Evolutionary conservation across 2,329 filamentous ascomycete species (phyloP).

Genomic region (Alternaria brassicicola): DNA sequence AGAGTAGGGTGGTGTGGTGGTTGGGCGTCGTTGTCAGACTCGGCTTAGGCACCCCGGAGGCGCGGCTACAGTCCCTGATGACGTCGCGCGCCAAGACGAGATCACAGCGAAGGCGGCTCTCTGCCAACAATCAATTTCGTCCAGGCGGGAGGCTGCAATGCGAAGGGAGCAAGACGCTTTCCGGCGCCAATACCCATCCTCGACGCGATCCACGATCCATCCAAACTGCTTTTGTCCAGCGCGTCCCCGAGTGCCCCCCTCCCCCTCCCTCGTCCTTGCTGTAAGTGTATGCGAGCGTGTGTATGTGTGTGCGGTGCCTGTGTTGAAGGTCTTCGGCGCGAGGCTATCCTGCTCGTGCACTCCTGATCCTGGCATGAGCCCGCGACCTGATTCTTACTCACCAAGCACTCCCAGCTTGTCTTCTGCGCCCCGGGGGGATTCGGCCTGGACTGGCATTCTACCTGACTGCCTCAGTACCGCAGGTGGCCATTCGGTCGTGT

Average conservation of each 20-base stretch:
- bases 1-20: neutral
- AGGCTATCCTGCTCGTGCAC: slow-evolving; percentile 12
- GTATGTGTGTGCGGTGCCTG: no score
- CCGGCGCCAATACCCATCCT: slow-evolving; percentile 2
- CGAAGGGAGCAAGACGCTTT: slow-evolving; percentile 8
- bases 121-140: slow-evolving; percentile 18
- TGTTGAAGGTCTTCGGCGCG: neutral
- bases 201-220: slow-evolving; percentile 3
- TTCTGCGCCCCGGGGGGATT: slow-evolving; percentile 3
- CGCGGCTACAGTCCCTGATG: slow-evolving; percentile 16
- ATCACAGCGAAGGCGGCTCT: slow-evolving; percentile 1
- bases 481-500: neutral
- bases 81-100: slow-evolving; percentile 13
- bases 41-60: slow-evolving; percentile 2
- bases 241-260: neutral
- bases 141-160: slow-evolving; percentile 6
- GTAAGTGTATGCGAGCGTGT: slow-evolving; percentile 7
- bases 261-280: neutral
- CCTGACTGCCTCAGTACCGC: slow-evolving; percentile 1
- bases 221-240: slow-evolving; percentile 4
- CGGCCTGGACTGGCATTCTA: neutral
- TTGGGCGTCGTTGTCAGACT: neutral
- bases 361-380: slow-evolving; percentile 11
- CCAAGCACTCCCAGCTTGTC: slow-evolving; percentile 11
- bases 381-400: slow-evolving; percentile 8